Conservation (phyloP, 2,329 filamentous ascomycete genomes). For the Trichoderma sp. region DNA sequence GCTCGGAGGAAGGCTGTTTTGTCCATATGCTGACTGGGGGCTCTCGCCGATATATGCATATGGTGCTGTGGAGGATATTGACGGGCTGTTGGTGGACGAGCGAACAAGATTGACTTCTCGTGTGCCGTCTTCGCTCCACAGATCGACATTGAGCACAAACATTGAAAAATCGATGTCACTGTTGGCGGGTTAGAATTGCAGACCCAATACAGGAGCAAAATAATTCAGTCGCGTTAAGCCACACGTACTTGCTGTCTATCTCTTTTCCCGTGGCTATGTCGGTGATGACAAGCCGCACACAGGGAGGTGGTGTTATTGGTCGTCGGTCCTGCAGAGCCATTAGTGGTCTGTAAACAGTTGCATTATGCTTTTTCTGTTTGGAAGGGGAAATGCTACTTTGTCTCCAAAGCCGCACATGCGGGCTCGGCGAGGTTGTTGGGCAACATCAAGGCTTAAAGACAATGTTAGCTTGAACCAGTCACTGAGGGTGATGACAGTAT, state of each 20-base stretch:
- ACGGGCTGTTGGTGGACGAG: conserved; percentile 66
- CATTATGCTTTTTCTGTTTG: background rate
- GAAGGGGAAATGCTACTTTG: conserved; percentile 63
- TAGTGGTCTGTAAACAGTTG: conserved; percentile 4
- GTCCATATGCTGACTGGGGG: conserved; percentile 34
- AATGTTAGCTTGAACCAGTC: conserved; percentile 27
- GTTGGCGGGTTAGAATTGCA: background rate
- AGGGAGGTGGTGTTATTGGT: conserved; percentile 93
- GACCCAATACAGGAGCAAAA: background rate
- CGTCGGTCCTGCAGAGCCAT: conserved; percentile 70
- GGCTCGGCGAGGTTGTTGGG: conserved; percentile 88
- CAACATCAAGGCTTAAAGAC: conserved; percentile 65
- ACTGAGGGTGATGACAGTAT: background rate
- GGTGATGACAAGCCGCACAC: conserved; percentile 78
- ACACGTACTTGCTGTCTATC: conserved; percentile 75
- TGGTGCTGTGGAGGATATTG: conserved; percentile 78
- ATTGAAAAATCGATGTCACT: conserved; percentile 44
- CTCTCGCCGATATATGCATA: conserved; percentile 63
- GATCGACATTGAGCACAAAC: conserved; percentile 64
- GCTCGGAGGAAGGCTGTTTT: conserved; percentile 42
- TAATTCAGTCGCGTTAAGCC: background rate
- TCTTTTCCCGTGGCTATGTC: conserved; percentile 76
- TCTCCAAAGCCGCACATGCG: conserved; percentile 99
- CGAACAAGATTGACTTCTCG: conserved; percentile 68
- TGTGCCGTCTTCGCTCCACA: conserved; percentile 66